Evolutionary conservation across 805 yeast genomes (phyloP).

Genomic region (Pichia scutulata): DNA sequence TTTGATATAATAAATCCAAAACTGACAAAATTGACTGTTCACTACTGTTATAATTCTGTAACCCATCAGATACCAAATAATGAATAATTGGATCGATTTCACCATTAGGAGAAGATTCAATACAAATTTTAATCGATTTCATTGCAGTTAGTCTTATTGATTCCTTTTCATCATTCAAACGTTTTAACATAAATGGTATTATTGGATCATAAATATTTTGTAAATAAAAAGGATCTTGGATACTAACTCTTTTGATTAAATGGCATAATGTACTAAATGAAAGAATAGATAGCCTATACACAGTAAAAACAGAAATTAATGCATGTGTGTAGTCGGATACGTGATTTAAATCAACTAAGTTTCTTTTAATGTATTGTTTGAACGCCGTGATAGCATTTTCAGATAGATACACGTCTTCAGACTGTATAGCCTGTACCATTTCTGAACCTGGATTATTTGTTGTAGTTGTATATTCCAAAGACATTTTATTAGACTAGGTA

Average conservation of each 20-base stretch:
- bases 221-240: slow-evolving; percentile 44
- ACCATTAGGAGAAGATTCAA: slow-evolving; percentile 40
- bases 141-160: slow-evolving; percentile 37
- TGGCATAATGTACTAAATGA: slow-evolving; percentile 49
- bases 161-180: slow-evolving; percentile 35
- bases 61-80: slow-evolving; percentile 39
- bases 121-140: slow-evolving; percentile 45
- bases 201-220: slow-evolving; percentile 36
- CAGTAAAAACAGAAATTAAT: slow-evolving; percentile 37
- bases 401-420: slow-evolving; percentile 14
- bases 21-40: slow-evolving; percentile 35
- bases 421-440: slow-evolving; percentile 20
- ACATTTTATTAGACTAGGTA: too few relatives aligned
- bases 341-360: slow-evolving; percentile 40
- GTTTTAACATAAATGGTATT: slow-evolving; percentile 44
- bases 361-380: slow-evolving; percentile 49
- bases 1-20: slow-evolving; percentile 36
- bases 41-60: slow-evolving; percentile 35
- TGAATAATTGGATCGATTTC: slow-evolving; percentile 14
- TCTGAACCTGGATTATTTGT: slow-evolving; percentile 17
- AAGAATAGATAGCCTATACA: slow-evolving; percentile 32
- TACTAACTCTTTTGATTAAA: slow-evolving; percentile 47
- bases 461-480: slow-evolving; percentile 3
- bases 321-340: slow-evolving; percentile 47
- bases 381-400: slow-evolving; percentile 28